A percentile compares a stretch with the other conserved stretches of the same genome.
Conservation (phyloP, 805 yeast species). For the Scheffersomyces coipomensis region DNA sequence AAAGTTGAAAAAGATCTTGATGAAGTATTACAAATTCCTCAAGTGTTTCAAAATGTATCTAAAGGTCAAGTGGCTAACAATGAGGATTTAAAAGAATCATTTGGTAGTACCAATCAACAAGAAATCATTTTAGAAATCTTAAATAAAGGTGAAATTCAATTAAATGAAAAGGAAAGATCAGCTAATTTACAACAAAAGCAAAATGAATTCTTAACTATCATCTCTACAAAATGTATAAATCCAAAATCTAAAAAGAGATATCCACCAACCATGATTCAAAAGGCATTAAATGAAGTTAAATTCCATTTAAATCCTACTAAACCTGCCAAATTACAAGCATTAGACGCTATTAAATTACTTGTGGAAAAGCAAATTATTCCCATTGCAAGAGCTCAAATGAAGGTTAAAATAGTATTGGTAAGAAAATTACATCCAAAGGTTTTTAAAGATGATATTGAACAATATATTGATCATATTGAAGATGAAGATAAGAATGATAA, state of each 20-base stretch:
- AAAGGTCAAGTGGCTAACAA: slow-evolving; percentile 91
- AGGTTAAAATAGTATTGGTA: slow-evolving; percentile 62
- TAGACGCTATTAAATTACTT: slow-evolving; percentile 82
- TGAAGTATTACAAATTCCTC: slow-evolving; percentile 95
- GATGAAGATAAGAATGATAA: slow-evolving; percentile 49
- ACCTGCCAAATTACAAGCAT: slow-evolving; percentile 82
- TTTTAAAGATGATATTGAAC: slow-evolving; percentile 30
- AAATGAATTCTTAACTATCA: slow-evolving; percentile 77
- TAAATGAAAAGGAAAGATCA: slow-evolving; percentile 89
- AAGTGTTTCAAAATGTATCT: slow-evolving; percentile 86
- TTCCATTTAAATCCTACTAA: slow-evolving; percentile 73
- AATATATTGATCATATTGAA: slow-evolving; percentile 35
- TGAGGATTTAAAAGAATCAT: slow-evolving; percentile 72
- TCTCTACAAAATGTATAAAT: slow-evolving; percentile 88
- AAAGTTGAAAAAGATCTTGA: slow-evolving; percentile 90
- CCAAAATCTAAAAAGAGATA: slow-evolving; percentile 88
- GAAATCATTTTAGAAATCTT: slow-evolving; percentile 77
- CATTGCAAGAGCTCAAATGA: slow-evolving; percentile 92
- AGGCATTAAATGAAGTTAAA: slow-evolving; percentile 74
- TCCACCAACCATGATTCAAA: slow-evolving; percentile 92
- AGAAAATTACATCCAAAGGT: slow-evolving; percentile 49
- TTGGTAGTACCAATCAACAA: slow-evolving; percentile 75
- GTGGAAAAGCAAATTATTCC: slow-evolving; percentile 83
- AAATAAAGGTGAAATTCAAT: slow-evolving; percentile 89
- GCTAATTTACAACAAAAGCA: slow-evolving; percentile 70